Percentiles rank a stretch among this genome's conserved stretches.
Evolutionary conservation across 2,329 filamentous ascomycete genomes (phyloP).

Genomic region (Fusarium kyushuense): DNA sequence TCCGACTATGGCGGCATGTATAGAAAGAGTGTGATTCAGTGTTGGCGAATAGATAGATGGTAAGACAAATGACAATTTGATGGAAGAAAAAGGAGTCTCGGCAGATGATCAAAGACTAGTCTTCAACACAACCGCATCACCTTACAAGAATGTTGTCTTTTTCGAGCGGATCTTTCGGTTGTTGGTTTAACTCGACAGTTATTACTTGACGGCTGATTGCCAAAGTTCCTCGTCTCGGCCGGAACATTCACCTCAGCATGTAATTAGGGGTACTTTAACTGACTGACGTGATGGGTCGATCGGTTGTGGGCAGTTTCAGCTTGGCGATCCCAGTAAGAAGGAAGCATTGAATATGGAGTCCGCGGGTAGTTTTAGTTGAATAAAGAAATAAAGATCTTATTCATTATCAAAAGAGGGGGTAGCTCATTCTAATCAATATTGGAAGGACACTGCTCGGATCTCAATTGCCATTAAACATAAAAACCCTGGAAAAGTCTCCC

Average conservation of each 20-base stretch:
- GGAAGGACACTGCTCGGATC: slow-evolving; percentile 18
- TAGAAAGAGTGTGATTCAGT: slow-evolving; percentile 3
- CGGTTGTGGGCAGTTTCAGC: slow-evolving; percentile 35
- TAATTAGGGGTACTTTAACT: slow-evolving; percentile 14
- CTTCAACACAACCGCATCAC: slow-evolving; percentile 15
- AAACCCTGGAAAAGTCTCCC: slow-evolving; percentile 2
- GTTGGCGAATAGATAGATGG: background rate
- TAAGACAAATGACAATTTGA: background rate
- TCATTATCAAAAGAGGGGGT: slow-evolving; percentile 12
- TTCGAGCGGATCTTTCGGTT: slow-evolving; percentile 2
- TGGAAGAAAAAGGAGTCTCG: slow-evolving; percentile 7
- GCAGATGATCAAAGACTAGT: background rate
- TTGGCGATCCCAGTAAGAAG: slow-evolving; percentile 26
- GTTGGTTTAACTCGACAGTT: slow-evolving; percentile 30
- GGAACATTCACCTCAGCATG: slow-evolving; percentile 5
- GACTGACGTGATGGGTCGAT: slow-evolving; percentile 25
- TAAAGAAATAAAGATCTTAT: slow-evolving; percentile 20
- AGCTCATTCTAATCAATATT: slow-evolving; percentile 8
- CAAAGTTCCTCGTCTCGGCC: slow-evolving; percentile 19
- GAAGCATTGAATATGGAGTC: slow-evolving; percentile 4
- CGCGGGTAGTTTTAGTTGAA: background rate
- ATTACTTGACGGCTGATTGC: slow-evolving; percentile 28
- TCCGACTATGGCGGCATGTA: slow-evolving; percentile 5
- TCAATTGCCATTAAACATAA: slow-evolving; percentile 12
- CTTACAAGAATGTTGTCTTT: slow-evolving; percentile 28